Base-by-base conservation (phyloP, 208 protist genomes). In the Phytomonas sp. region DNA sequence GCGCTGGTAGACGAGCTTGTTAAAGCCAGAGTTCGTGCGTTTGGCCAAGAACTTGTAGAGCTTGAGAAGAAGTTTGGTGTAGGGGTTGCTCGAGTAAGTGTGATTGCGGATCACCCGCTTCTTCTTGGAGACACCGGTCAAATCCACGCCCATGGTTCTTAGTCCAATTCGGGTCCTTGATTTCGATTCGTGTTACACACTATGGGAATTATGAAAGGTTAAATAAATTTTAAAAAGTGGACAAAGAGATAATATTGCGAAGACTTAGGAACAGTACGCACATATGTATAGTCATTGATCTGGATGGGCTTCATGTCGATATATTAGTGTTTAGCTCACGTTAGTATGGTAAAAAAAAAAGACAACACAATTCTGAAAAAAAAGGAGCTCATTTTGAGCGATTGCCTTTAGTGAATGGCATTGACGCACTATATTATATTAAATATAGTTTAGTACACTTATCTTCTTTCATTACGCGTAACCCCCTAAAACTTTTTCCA, bases 21-120 rank as follows among this genome's bases (percentile, higher is more conserved):
- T 99, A 96, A 99, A 99, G 60, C 96, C 80, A 63, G 94, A 94
- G 76, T 93, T 96, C 31, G 98, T 99, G 78, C 98, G 95, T 78
- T 99, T 94, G 29, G 98, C 93, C 59, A 99, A 93, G 94, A 99
- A 99, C 76, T 97, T 95, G 94, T 99, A 99, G 67, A 99, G 94
- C 94, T 99, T 99, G 76, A 99, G 97, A 61, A 99, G 92, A 42
- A 99, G 94, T 73, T 92, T 89, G 73, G 99, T 86, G 95, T 99
- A 99, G 37, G 97, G 91, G 82, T 99, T 98, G 76, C 97, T 83
- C 73, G 87, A 97, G 82, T 95, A 94, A 62, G 96, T 97, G 72
- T 92, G 91, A 79, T 93, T 92, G 77, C 98, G 97, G 75, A 96
- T 80, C 78, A 91, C 84, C 70, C 89, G 87, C 78, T 92, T 93